Percentiles rank a stretch among this genome's conserved stretches.
Evolutionary conservation across 2,329 filamentous ascomycete species (phyloP).

Genomic region (Decorospora gaudefroyi): DNA sequence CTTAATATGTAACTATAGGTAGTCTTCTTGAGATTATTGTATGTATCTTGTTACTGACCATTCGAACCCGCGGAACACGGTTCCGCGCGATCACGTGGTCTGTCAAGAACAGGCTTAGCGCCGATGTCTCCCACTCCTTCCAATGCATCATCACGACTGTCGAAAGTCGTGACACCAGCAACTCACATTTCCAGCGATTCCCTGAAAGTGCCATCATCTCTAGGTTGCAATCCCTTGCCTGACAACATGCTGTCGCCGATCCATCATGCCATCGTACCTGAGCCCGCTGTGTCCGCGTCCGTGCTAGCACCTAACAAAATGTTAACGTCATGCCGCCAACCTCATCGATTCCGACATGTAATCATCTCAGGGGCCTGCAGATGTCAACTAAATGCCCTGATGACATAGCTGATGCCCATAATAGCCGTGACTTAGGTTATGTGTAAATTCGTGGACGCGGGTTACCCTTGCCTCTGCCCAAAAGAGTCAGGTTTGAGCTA

Average conservation of each 20-base stretch:
- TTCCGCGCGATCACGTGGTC: not conserved
- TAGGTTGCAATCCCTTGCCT: not conserved
- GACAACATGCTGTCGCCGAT: not conserved
- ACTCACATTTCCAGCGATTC: not conserved
- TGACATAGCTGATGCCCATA: not conserved
- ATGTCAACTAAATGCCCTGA: not conserved
- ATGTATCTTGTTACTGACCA: no score
- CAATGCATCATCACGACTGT: not conserved
- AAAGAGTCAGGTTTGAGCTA: not conserved
- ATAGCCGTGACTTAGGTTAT: not conserved
- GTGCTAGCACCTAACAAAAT: constrained; percentile 5
- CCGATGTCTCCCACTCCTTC: no score
- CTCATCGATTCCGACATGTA: no score
- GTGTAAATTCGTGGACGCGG: not conserved
- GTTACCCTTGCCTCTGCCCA: not conserved
- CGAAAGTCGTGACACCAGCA: not conserved
- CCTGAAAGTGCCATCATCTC: not conserved
- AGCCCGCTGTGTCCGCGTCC: constrained; percentile 2
- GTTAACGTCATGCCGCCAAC: constrained; percentile 1
- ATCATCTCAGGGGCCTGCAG: no score
- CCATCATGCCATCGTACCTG: not conserved
- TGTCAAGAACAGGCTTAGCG: not conserved
- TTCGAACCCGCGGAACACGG: not conserved
- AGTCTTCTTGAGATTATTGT: no score
- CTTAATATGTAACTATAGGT: no score